Conservation (phyloP, 495 filamentous ascomycete genomes). For the Beverwykella pulmonaria region DNA sequence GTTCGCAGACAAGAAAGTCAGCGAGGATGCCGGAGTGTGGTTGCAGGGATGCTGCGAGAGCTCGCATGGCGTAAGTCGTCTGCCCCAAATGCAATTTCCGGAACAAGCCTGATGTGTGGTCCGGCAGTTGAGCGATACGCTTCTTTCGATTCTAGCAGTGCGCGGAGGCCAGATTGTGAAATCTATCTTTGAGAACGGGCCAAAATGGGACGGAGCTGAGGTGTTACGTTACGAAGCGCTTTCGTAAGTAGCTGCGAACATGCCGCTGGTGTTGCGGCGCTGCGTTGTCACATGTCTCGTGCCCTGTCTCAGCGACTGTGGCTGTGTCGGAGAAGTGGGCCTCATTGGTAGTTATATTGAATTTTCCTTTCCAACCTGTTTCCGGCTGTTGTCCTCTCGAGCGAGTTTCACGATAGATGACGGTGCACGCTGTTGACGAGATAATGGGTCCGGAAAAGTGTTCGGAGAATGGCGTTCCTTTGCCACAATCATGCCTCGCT, state of each 20-base stretch:
- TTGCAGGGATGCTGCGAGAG: slow-evolving; percentile 92
- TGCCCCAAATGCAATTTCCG: slow-evolving; percentile 8
- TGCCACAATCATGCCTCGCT: neutral
- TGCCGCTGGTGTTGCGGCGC: neutral
- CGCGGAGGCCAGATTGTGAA: slow-evolving; percentile 77
- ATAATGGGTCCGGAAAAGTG: neutral
- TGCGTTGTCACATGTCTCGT: neutral
- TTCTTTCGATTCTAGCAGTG: slow-evolving; percentile 75
- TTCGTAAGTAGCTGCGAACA: slow-evolving; percentile 4
- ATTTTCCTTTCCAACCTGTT: neutral
- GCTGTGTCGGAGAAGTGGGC: slow-evolving; percentile 15
- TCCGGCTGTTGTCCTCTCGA: neutral
- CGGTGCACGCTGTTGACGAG: neutral
- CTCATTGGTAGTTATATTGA: slow-evolving; percentile 1
- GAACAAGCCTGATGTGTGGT: neutral
- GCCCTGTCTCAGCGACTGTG: slow-evolving; percentile 16
- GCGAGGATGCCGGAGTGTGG: slow-evolving; percentile 73
- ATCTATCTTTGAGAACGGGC: slow-evolving; percentile 63
- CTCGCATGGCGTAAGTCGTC: slow-evolving; percentile 80
- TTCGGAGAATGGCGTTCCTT: neutral
- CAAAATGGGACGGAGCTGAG: slow-evolving; percentile 19
- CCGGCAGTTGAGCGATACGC: slow-evolving; percentile 68
- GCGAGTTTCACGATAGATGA: slow-evolving; percentile 1
- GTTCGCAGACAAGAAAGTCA: slow-evolving; percentile 66
- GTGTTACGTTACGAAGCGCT: slow-evolving; percentile 17